These are phyloP conservation scores for Trifolium pratense DNA, from an alignment of 306 rosid species.

Conservation along the genomic window DNA sequence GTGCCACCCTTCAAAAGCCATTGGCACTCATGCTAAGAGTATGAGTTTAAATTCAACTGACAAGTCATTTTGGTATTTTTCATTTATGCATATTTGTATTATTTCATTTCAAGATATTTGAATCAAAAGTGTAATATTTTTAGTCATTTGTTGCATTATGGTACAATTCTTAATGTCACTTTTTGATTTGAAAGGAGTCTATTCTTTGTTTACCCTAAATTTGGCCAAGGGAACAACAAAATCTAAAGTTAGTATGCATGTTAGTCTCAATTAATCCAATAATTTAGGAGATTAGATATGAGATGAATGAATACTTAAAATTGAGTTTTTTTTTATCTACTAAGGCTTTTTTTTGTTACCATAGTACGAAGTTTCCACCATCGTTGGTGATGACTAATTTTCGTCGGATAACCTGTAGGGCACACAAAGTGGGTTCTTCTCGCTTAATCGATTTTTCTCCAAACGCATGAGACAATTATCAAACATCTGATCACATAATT, in stretches of 20 bases:
- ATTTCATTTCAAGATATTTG: neutral
- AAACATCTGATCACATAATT: no score
- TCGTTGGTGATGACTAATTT: no score
- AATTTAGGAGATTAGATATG: neutral
- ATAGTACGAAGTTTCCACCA: no score
- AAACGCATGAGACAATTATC: no score
- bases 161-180: slow-evolving; percentile 6
- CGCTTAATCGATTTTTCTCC: no score
- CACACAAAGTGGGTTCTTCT: no score
- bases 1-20: slow-evolving; percentile 29
- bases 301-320: no score
- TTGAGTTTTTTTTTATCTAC: no score
- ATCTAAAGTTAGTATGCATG: neutral
- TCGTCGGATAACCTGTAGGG: no score
- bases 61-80: neutral
- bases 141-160: slow-evolving; percentile 5
- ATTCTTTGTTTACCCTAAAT: neutral
- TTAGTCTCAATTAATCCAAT: neutral
- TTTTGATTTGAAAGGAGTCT: slow-evolving; percentile 8
- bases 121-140: neutral
- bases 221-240: neutral
- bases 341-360: no score
- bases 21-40: slow-evolving; percentile 27
- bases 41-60: slow-evolving; percentile 34
- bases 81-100: slow-evolving; percentile 17